Evolutionary conservation across 2,329 filamentous ascomycete species (phyloP).

Genomic region (Dactylellina sp.): DNA sequence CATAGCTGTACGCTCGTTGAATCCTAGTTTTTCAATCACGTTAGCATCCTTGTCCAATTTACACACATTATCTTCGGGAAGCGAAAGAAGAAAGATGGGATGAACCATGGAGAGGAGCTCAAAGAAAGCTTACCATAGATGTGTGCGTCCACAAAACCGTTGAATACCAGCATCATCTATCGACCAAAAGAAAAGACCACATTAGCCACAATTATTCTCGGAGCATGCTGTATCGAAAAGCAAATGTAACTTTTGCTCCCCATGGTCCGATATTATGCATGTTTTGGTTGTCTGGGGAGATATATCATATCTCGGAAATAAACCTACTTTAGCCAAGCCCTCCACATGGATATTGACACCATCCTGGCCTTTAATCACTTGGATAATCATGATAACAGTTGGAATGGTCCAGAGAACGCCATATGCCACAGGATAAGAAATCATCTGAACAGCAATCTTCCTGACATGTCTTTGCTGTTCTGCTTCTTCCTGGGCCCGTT

Average conservation of each 20-base stretch:
- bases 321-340: constrained; percentile 41
- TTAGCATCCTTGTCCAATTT: constrained; percentile 31
- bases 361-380: constrained; percentile 33
- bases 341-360: constrained; percentile 47
- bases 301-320: background rate
- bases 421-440: constrained; percentile 44
- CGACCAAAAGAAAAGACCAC: background rate
- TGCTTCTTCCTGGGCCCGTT: constrained; percentile 29
- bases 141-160: constrained; percentile 52
- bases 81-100: background rate
- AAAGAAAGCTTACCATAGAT: constrained; percentile 41
- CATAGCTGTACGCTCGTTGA: constrained; percentile 53
- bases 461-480: constrained; percentile 40
- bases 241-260: background rate
- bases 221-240: constrained; percentile 41
- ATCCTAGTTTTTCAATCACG: constrained; percentile 31
- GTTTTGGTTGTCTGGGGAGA: background rate
- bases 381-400: constrained; percentile 48
- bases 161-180: constrained; percentile 52
- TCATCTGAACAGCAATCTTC: constrained; percentile 52
- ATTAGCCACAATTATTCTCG: constrained; percentile 55
- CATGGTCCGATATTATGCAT: background rate
- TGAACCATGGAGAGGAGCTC: background rate
- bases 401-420: constrained; percentile 49
- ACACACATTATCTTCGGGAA: constrained; percentile 3